Evolutionary conservation across 2,329 filamentous ascomycete species (phyloP).

Genomic region (Colletotrichum sp.): DNA sequence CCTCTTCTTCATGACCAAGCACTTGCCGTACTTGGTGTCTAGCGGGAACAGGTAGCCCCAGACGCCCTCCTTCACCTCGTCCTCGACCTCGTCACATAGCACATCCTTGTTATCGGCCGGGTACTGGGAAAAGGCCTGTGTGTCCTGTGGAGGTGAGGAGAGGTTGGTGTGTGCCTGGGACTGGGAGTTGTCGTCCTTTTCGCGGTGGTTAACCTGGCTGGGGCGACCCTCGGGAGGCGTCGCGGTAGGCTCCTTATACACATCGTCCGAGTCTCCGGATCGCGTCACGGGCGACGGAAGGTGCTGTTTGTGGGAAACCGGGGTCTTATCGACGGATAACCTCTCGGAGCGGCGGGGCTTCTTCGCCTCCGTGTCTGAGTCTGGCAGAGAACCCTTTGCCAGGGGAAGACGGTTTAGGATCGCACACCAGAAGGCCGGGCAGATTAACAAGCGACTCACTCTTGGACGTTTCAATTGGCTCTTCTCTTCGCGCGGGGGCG

Average conservation of each 20-base stretch:
- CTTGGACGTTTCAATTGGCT: constrained; percentile 84
- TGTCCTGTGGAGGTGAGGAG: constrained; percentile 69
- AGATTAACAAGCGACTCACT: constrained; percentile 54
- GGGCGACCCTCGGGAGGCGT: constrained; percentile 69
- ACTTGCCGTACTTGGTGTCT: constrained; percentile 72
- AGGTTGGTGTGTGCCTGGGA: constrained; percentile 39
- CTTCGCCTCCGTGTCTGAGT: constrained; percentile 73
- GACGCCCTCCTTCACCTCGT: constrained; percentile 83
- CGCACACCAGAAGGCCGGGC: constrained; percentile 21
- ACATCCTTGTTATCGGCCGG: constrained; percentile 69
- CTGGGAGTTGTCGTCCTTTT: constrained; percentile 54
- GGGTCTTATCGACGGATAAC: constrained; percentile 64
- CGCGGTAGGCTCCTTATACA: constrained; percentile 71
- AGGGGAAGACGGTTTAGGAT: constrained; percentile 24
- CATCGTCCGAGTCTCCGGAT: constrained; percentile 47
- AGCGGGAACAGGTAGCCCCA: constrained; percentile 95
- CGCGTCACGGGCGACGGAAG: constrained; percentile 84
- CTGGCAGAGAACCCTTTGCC: constrained; percentile 68
- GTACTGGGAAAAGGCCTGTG: constrained; percentile 73
- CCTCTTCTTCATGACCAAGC: constrained; percentile 74
- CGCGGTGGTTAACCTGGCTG: constrained; percentile 59
- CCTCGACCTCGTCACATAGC: constrained; percentile 81
- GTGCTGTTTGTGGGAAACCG: constrained; percentile 67
- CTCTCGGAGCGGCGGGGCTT: constrained; percentile 83
- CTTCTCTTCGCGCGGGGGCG: constrained; percentile 71